These are phyloP conservation scores for Diaporthe vaccinii DNA, from an alignment of 2,329 filamentous ascomycete species.

Conservation along the genomic window DNA sequence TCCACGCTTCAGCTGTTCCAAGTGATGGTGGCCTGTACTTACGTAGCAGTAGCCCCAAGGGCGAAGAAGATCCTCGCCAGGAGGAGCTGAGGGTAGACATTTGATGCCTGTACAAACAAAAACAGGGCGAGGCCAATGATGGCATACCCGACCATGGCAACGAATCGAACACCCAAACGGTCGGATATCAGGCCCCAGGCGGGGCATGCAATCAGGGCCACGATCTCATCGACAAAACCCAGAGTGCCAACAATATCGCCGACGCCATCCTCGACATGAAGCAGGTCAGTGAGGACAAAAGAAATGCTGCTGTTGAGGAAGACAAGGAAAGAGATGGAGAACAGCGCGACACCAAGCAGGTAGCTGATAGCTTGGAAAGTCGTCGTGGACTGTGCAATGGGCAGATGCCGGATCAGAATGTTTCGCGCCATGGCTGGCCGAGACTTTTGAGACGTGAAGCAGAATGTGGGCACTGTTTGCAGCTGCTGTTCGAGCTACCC, in stretches of 20 bases:
- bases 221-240: slow-evolving; percentile 86
- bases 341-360: slow-evolving; percentile 84
- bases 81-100: slow-evolving; percentile 90
- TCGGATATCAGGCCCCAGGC: slow-evolving; percentile 85
- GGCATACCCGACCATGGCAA: slow-evolving; percentile 82
- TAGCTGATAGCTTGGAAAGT: slow-evolving; percentile 78
- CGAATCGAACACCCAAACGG: slow-evolving; percentile 79
- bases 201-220: slow-evolving; percentile 85
- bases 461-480: background rate
- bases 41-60: slow-evolving; percentile 90
- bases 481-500: slow-evolving; percentile 12
- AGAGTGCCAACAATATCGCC: slow-evolving; percentile 87
- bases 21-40: slow-evolving; percentile 47
- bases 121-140: slow-evolving; percentile 84
- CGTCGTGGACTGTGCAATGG: slow-evolving; percentile 73
- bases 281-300: slow-evolving; percentile 87
- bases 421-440: slow-evolving; percentile 40
- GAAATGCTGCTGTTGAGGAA: slow-evolving; percentile 89
- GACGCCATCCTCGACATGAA: slow-evolving; percentile 79
- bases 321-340: slow-evolving; percentile 90
- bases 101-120: slow-evolving; percentile 85
- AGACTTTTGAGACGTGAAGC: background rate
- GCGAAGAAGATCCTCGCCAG: slow-evolving; percentile 90
- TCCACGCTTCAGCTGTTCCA: background rate
- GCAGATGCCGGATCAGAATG: slow-evolving; percentile 61